These are phyloP conservation scores for Peronosclerospora sorghi DNA, from an alignment of 352 stramenopile species.

Conservation along the genomic window DNA sequence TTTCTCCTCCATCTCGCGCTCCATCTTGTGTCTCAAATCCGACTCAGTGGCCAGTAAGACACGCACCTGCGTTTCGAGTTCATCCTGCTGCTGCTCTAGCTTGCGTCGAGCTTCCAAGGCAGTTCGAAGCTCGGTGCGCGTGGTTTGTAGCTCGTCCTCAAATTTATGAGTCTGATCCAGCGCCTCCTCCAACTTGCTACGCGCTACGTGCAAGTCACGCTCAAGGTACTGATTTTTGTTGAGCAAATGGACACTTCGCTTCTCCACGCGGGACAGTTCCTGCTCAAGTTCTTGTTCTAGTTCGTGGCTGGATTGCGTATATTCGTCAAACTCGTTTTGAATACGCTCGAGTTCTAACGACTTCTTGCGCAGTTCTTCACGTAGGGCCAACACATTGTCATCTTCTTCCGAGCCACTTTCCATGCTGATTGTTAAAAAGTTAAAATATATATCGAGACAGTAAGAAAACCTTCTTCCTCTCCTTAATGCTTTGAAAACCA, in stretches of 20 bases:
- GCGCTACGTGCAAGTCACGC: slow-evolving; percentile 31
- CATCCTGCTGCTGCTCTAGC: slow-evolving; percentile 68
- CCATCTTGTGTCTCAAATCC: slow-evolving; percentile 72
- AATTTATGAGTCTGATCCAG: slow-evolving; percentile 40
- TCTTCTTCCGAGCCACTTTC: slow-evolving; percentile 26
- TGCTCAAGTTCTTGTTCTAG: slow-evolving; percentile 69
- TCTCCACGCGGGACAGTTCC: slow-evolving; percentile 55
- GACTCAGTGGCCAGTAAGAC: slow-evolving; percentile 70
- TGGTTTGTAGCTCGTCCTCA: slow-evolving; percentile 35
- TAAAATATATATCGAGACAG: no score
- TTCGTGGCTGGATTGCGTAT: slow-evolving; percentile 73
- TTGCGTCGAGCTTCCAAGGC: slow-evolving; percentile 29
- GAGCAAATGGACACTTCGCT: slow-evolving; percentile 29
- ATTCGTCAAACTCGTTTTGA: slow-evolving; percentile 74
- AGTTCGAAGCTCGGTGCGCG: slow-evolving; percentile 32
- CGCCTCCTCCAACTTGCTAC: slow-evolving; percentile 41
- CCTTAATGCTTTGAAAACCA: no score
- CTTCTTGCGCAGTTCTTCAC: slow-evolving; percentile 38
- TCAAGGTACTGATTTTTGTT: slow-evolving; percentile 45
- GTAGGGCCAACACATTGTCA: slow-evolving; percentile 25
- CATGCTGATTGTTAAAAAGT: no score
- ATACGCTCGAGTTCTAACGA: slow-evolving; percentile 51
- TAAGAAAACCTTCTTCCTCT: no score
- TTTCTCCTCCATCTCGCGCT: slow-evolving; percentile 80
- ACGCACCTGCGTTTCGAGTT: slow-evolving; percentile 69